These are phyloP conservation scores for Raphanus raphanistrum DNA, from an alignment of 345 rosid genomes.

Conservation along the genomic window DNA sequence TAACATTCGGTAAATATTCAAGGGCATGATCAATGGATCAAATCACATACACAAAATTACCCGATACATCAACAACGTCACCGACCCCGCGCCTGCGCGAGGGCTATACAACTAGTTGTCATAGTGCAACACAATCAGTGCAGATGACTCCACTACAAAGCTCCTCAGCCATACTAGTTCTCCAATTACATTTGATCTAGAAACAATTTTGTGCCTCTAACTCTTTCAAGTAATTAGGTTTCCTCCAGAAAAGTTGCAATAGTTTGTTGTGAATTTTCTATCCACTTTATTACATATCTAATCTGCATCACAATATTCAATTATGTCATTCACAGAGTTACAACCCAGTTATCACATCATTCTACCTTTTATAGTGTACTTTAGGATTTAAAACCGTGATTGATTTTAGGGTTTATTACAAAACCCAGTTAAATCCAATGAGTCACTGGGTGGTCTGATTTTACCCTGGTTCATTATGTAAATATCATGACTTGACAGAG, in stretches of 20 bases:
- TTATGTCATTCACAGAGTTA: background rate
- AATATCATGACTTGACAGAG: background rate
- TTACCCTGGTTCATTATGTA: background rate
- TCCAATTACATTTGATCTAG: background rate
- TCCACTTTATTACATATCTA: background rate
- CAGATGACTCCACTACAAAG: background rate
- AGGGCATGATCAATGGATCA: no score
- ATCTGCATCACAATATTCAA: background rate
- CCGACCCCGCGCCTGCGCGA: no score
- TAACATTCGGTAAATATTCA: no score
- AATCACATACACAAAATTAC: no score
- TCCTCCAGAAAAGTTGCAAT: background rate
- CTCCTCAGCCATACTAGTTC: background rate
- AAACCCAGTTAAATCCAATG: background rate
- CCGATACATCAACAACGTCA: no score
- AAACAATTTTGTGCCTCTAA: background rate
- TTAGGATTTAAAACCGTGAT: no score
- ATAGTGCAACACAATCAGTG: background rate
- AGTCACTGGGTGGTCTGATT: no score
- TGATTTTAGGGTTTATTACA: background rate
- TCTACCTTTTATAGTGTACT: background rate
- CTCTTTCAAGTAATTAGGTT: background rate
- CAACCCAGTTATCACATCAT: background rate
- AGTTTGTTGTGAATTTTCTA: background rate
- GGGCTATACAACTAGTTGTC: no score